These are phyloP conservation scores for Striga hermonthica DNA, from an alignment of 305 asterid species.

Conservation along the genomic window DNA sequence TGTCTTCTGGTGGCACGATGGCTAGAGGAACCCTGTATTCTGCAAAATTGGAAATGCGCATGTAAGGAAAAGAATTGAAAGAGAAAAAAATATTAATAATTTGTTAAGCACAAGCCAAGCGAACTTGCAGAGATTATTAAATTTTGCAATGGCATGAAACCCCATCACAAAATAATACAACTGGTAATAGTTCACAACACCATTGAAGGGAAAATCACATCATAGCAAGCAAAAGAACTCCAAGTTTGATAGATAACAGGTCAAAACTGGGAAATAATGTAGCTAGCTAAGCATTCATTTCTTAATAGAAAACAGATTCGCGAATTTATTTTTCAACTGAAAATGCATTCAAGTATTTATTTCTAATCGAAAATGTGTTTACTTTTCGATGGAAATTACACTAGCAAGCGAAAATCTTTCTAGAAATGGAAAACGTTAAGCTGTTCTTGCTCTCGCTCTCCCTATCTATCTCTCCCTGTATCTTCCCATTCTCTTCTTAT, in stretches of 20 bases:
- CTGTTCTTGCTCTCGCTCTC: neutral
- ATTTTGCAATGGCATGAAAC: constrained; percentile 3
- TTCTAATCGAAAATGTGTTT: neutral
- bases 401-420: neutral
- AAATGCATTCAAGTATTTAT: neutral
- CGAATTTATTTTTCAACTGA: neutral
- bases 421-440: neutral
- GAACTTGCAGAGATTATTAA: constrained; percentile 16
- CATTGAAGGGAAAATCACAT: constrained; percentile 7
- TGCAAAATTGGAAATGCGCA: constrained; percentile 39
- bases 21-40: constrained; percentile 51
- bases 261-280: neutral
- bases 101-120: neutral
- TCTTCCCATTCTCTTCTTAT: neutral
- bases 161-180: constrained; percentile 4
- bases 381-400: neutral
- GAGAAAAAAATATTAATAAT: constrained; percentile 10
- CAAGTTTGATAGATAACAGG: neutral
- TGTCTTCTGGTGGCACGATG: constrained; percentile 34
- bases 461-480: neutral
- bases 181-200: neutral
- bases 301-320: neutral
- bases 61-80: constrained; percentile 16
- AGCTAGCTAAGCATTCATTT: neutral
- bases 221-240: neutral